Base-by-base conservation (phyloP, 495 filamentous ascomycete genomes). In the Podospora fimiseda region DNA sequence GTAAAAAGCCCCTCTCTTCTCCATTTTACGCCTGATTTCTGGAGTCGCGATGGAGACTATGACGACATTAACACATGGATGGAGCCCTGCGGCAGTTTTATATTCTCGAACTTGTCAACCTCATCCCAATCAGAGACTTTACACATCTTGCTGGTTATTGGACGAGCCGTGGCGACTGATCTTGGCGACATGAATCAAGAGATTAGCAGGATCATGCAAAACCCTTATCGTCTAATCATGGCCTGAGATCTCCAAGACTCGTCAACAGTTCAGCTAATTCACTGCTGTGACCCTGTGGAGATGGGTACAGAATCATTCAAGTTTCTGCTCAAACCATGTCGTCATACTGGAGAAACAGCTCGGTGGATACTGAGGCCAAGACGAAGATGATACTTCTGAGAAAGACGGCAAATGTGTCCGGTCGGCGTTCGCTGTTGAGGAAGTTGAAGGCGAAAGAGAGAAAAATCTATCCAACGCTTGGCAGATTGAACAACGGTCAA, bases 51-150 rank as follows among this genome's bases (percentile, higher is more conserved):
- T 40, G 46, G 50, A 13, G 30, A 16, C 46, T 13, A 24, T 56
- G 59, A 62, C 44, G 47, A 46, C 51, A 64, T 52, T 49, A 53
- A 60, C 73, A 82, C 62, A 22, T 13, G 19, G 23, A 21, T 27
- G 20, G 39, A n/a, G 11, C 39, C 4, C 16, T 18, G 39, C 11
- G 39, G 16, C 11, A 18, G 39, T 14, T 18, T 4, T n/a, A 5
- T 14, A n/a, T 4, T 4, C 13, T n/a, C n/a, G n/a, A n/a, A n/a
- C n/a, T n/a, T n/a, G n/a, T n/a, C n/a, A n/a, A n/a, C n/a, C n/a
- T n/a, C n/a, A n/a, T n/a, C n/a, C n/a, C n/a, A n/a, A n/a, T n/a
- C n/a, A n/a, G n/a, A n/a, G n/a, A n/a, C n/a, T n/a, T n/a, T n/a
- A n/a, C n/a, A n/a, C n/a, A n/a, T n/a, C n/a, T n/a, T n/a, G n/a